phyloP scores from a whole-genome alignment of 164 flowering plant species.

The Dillenia turbinata region DNA sequence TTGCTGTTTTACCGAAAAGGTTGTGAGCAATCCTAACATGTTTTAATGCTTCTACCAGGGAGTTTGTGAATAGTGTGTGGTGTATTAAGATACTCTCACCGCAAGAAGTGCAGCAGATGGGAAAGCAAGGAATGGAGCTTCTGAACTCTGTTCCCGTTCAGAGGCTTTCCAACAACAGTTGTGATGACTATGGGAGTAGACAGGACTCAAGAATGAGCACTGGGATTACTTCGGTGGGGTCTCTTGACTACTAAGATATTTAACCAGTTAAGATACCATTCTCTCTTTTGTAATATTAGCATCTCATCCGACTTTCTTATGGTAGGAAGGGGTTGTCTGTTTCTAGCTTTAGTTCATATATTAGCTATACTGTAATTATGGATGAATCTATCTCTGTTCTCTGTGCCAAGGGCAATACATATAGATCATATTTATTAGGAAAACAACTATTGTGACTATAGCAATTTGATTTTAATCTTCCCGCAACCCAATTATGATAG shows the following conservation, averaged over 20 bases:
- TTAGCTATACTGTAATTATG: slow-evolving; percentile 38
- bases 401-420: slow-evolving; percentile 12
- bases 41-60: slow-evolving; percentile 46
- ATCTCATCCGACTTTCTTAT: background rate
- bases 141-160: slow-evolving; percentile 53
- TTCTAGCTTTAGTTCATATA: slow-evolving; percentile 20
- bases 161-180: slow-evolving; percentile 51
- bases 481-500: background rate
- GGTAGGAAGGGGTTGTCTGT: slow-evolving; percentile 14
- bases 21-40: background rate
- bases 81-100: slow-evolving; percentile 96
- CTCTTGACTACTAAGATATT: slow-evolving; percentile 52
- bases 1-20: too few species aligned
- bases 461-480: slow-evolving; percentile 4
- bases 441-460: background rate
- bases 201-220: slow-evolving; percentile 54
- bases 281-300: slow-evolving; percentile 25
- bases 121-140: slow-evolving; percentile 64
- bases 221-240: slow-evolving; percentile 67
- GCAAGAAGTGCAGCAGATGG: slow-evolving; percentile 87
- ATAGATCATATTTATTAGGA: slow-evolving; percentile 19
- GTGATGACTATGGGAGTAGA: slow-evolving; percentile 49
- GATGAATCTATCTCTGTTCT: slow-evolving; percentile 6
- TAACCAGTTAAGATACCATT: slow-evolving; percentile 10
- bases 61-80: slow-evolving; percentile 87